Conservation (phyloP, 2,329 filamentous ascomycete genomes). For the Ceratocystis ficicola region DNA sequence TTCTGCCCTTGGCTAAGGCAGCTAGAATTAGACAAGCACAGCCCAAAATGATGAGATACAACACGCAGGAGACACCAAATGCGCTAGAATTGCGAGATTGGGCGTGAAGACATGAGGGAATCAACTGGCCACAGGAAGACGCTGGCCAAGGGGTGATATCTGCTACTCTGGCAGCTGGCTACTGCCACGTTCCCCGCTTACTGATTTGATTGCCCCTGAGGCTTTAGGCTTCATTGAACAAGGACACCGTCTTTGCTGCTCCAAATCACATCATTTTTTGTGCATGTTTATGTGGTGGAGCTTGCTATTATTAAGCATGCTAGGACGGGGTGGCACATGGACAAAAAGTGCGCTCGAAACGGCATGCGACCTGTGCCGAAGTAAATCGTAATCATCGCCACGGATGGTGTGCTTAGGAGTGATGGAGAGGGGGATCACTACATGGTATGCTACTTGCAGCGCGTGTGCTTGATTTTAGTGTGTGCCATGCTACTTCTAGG, state of each 20-base stretch:
- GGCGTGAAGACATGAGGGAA: neutral
- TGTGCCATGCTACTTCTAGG: too few species aligned
- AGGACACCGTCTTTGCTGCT: neutral
- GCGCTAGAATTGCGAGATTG: neutral
- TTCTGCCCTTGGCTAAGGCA: too few species aligned
- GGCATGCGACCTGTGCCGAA: conserved; percentile 3
- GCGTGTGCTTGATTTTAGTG: too few species aligned
- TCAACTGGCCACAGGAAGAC: neutral
- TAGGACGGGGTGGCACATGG: neutral
- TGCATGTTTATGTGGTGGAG: neutral
- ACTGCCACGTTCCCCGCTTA: too few species aligned
- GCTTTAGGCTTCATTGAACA: neutral
- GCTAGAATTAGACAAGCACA: neutral
- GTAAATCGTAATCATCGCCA: conserved; percentile 7
- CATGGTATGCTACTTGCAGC: neutral
- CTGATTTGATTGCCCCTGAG: too few species aligned
- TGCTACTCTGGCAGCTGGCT: too few species aligned
- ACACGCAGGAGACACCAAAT: neutral
- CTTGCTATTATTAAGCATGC: neutral
- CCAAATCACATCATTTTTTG: neutral
- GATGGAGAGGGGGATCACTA: neutral
- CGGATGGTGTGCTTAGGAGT: conserved; percentile 13
- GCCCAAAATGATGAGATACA: neutral
- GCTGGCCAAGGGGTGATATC: too few species aligned
- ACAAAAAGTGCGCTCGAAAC: conserved; percentile 4